Percentiles rank a stretch among this genome's conserved stretches.
Evolutionary conservation across 2,329 filamentous ascomycete species (phyloP).

Genomic region (Aureobasidium sp.): DNA sequence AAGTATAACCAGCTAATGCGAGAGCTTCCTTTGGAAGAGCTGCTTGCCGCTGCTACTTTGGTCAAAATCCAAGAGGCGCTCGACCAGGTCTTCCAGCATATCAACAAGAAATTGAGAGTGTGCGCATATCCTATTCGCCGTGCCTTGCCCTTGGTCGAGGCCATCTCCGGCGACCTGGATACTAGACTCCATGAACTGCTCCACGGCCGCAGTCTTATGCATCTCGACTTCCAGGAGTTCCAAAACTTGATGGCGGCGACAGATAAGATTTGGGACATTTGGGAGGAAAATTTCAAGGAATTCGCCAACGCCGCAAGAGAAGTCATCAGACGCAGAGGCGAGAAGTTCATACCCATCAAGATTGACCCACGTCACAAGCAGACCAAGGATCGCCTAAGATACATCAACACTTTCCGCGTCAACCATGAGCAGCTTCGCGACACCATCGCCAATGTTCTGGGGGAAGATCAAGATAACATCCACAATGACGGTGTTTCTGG

Average conservation of each 20-base stretch:
- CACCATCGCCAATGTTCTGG: conserved; percentile 94
- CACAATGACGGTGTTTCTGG: conserved; percentile 50
- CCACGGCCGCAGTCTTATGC: conserved; percentile 78
- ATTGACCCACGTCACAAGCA: conserved; percentile 79
- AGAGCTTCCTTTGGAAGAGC: conserved; percentile 91
- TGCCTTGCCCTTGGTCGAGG: conserved; percentile 88
- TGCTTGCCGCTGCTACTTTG: conserved; percentile 83
- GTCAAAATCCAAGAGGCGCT: conserved; percentile 84
- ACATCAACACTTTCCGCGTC: conserved; percentile 87
- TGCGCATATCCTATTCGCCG: conserved; percentile 91
- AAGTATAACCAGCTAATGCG: conserved; percentile 99
- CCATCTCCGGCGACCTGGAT: conserved; percentile 89
- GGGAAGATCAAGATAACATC: conserved; percentile 49
- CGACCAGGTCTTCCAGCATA: conserved; percentile 78
- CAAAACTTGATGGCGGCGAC: conserved; percentile 73
- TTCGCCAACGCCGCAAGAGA: conserved; percentile 97
- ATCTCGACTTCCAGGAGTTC: conserved; percentile 88
- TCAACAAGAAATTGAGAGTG: conserved; percentile 96
- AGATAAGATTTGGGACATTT: conserved; percentile 77
- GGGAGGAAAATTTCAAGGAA: conserved; percentile 95
- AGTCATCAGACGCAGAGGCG: conserved; percentile 82
- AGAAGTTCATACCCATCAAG: conserved; percentile 98
- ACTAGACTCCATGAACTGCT: conserved; percentile 76
- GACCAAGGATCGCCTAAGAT: conserved; percentile 82
- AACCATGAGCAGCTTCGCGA: conserved; percentile 96